phyloP scores from a whole-genome alignment of 352 stramenopile genomes.

The Phytophthora constricta region DNA sequence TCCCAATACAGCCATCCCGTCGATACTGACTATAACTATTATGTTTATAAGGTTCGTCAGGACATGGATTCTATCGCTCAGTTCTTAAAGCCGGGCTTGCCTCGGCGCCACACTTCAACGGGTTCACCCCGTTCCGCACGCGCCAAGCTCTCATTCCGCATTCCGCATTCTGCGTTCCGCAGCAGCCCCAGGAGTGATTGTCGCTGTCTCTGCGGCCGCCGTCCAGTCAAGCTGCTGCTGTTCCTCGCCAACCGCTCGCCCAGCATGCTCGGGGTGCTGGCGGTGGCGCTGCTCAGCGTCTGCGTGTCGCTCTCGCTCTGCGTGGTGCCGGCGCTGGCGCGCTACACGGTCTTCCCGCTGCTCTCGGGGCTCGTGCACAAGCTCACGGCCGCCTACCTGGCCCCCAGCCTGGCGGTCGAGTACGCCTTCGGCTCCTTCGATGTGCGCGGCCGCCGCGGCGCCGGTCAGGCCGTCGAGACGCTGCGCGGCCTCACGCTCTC shows the following conservation, averaged over 20 bases:
- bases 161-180: conserved; percentile 12
- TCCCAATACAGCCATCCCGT: not conserved
- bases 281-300: conserved; percentile 57
- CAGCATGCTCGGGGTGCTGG: conserved; percentile 52
- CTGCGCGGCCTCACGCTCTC: conserved; percentile 56
- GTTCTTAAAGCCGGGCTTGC: too few relatives aligned
- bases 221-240: conserved; percentile 37
- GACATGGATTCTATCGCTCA: not conserved
- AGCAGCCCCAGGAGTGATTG: conserved; percentile 24
- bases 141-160: conserved; percentile 22
- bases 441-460: conserved; percentile 28
- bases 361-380: conserved; percentile 63
- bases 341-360: conserved; percentile 64
- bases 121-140: too few relatives aligned
- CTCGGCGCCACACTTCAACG: conserved; percentile 12
- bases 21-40: not conserved
- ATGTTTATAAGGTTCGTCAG: not conserved
- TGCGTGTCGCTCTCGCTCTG: conserved; percentile 70
- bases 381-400: conserved; percentile 57
- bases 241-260: conserved; percentile 39
- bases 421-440: conserved; percentile 58
- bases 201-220: conserved; percentile 8
- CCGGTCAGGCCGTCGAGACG: conserved; percentile 15
- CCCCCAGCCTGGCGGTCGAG: conserved; percentile 57
- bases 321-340: conserved; percentile 61